A percentile compares a stretch with the other conserved stretches of the same genome.
Evolutionary conservation across 2,329 filamentous ascomycete genomes (phyloP).

Genomic region (Penicillium capsulatum): DNA sequence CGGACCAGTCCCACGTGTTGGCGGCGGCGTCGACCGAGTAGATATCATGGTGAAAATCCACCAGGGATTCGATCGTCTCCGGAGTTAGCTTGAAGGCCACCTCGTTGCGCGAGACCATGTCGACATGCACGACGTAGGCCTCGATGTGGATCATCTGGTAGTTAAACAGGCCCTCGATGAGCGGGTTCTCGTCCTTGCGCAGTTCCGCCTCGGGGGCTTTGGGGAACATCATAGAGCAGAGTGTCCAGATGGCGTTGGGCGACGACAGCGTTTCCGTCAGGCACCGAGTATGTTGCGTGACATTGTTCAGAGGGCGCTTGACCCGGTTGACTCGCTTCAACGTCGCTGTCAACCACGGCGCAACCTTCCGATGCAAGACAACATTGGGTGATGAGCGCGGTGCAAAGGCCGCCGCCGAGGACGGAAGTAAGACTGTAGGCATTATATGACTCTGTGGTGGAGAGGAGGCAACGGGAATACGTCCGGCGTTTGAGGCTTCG

Average conservation of each 20-base stretch:
- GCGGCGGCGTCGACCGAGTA: conserved; percentile 87
- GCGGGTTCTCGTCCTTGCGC: conserved; percentile 72
- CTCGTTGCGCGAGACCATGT: conserved; percentile 97
- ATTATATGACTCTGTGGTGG: conserved; percentile 60
- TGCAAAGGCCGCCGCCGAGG: conserved; percentile 93
- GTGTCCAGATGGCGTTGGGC: conserved; percentile 85
- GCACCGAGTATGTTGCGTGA: conserved; percentile 91
- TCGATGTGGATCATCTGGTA: conserved; percentile 90
- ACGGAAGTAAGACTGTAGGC: conserved; percentile 89
- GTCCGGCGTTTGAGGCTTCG: conserved; percentile 35
- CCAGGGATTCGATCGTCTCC: conserved; percentile 87
- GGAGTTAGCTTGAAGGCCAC: conserved; percentile 96
- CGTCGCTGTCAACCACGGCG: conserved; percentile 94
- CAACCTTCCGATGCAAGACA: conserved; percentile 84
- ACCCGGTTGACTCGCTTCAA: conserved; percentile 95
- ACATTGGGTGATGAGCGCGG: conserved; percentile 92
- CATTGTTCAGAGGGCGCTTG: conserved; percentile 95
- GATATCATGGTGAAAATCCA: conserved; percentile 94
- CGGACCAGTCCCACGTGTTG: conserved; percentile 88
- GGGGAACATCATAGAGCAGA: conserved; percentile 87
- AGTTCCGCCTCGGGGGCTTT: conserved; percentile 84
- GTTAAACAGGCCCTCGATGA: conserved; percentile 85
- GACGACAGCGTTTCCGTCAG: conserved; percentile 91
- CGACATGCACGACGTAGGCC: conserved; percentile 97
- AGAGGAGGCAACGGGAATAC: conserved; percentile 44